These are phyloP conservation scores for Amphirosellinia nigrospora DNA, from an alignment of 495 filamentous ascomycete genomes.

Conservation along the genomic window DNA sequence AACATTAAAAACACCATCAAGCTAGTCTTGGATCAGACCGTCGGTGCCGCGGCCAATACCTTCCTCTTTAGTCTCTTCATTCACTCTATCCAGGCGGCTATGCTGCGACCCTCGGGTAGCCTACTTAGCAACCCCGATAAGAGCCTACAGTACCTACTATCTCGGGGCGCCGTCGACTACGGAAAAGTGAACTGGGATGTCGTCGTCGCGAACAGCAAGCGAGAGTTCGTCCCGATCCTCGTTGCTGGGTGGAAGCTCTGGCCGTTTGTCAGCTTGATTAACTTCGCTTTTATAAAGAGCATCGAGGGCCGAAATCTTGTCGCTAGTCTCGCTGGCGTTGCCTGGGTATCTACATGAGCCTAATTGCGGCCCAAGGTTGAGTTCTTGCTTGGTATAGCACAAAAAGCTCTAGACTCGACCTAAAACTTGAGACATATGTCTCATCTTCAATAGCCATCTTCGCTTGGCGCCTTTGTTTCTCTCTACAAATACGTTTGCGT, in stretches of 20 bases:
- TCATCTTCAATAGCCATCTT: neutral
- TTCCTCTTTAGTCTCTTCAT: constrained; percentile 67
- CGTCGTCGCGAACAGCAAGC: constrained; percentile 41
- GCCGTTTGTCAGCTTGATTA: constrained; percentile 79
- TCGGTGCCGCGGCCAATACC: constrained; percentile 79
- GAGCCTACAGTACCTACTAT: constrained; percentile 28
- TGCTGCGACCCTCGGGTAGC: constrained; percentile 35
- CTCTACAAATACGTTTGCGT: neutral
- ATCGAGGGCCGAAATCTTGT: constrained; percentile 77
- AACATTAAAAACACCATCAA: constrained; percentile 82
- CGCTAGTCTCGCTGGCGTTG: constrained; percentile 78
- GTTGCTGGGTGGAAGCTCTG: constrained; percentile 80
- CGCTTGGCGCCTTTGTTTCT: neutral
- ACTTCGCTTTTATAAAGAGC: constrained; percentile 77
- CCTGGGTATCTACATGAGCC: constrained; percentile 87
- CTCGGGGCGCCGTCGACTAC: constrained; percentile 39
- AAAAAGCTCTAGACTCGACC: no score
- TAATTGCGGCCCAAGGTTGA: constrained; percentile 56
- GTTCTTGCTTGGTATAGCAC: no score
- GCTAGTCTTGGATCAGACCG: constrained; percentile 79
- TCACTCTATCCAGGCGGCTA: constrained; percentile 46
- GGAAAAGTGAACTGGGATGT: constrained; percentile 40
- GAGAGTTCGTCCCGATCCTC: constrained; percentile 74
- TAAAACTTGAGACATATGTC: neutral
- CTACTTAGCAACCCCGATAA: constrained; percentile 36